Percentiles rank a stretch among this genome's conserved stretches.
phyloP scores from a whole-genome alignment of 768 basidiomycete species.

The Scleroderma bovista region DNA sequence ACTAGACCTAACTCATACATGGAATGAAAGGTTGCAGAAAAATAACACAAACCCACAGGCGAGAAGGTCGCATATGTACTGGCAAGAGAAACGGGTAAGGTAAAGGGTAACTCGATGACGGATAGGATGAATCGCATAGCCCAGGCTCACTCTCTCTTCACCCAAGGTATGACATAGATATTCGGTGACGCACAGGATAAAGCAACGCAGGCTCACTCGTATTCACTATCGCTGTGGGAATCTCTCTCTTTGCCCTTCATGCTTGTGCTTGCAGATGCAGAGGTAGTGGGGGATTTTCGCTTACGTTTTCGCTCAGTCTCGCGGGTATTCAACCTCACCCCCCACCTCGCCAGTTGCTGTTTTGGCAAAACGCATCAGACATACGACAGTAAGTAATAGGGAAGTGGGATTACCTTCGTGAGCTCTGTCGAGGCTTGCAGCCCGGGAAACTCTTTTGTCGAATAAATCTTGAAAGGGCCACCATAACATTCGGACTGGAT shows the following conservation, averaged over 20 bases:
- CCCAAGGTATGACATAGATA: no score
- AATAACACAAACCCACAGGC: no score
- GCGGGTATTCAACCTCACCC: slow-evolving; percentile 32
- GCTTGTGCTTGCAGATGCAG: not conserved
- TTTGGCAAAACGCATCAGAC: slow-evolving; percentile 2
- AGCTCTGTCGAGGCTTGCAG: slow-evolving; percentile 62
- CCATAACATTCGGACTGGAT: slow-evolving; percentile 64
- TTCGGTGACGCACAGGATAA: no score
- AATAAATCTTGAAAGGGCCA: slow-evolving; percentile 62
- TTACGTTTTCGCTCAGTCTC: slow-evolving; percentile 33
- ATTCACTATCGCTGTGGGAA: slow-evolving; percentile 21
- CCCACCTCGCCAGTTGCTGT: slow-evolving; percentile 31
- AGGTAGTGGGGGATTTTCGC: slow-evolving; percentile 18
- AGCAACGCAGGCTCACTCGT: slow-evolving; percentile 5
- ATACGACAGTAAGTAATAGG: not conserved
- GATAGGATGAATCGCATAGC: no score
- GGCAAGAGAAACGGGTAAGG: no score
- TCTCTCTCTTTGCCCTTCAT: slow-evolving; percentile 1
- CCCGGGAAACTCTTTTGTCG: slow-evolving; percentile 73
- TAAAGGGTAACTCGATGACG: no score
- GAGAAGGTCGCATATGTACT: no score
- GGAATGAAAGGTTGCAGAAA: not conserved
- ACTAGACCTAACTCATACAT: no score
- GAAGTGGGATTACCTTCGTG: slow-evolving; percentile 44
- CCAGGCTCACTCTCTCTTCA: slow-evolving; percentile 5